Conservation (phyloP, 2,329 filamentous ascomycete genomes). For the Elsinoe arachidis region DNA sequence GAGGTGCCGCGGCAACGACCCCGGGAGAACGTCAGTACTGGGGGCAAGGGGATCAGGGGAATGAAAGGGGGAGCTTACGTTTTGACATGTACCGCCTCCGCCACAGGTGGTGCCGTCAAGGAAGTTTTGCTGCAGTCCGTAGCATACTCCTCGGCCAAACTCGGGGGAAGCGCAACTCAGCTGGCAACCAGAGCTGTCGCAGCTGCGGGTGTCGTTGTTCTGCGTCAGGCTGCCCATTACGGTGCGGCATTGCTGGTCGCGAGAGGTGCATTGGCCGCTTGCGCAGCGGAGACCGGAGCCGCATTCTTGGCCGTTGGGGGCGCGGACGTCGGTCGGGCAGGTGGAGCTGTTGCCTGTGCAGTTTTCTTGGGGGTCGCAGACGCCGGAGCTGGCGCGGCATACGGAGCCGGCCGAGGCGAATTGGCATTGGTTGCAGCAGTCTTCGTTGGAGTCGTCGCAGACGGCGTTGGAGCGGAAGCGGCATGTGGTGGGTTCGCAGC, state of each 20-base stretch:
- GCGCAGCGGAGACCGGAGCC: constrained; percentile 68
- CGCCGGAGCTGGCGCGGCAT: constrained; percentile 69
- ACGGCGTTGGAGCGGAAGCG: constrained; percentile 66
- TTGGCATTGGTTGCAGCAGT: constrained; percentile 68
- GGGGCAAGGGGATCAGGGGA: neutral
- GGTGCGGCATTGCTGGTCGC: constrained; percentile 79
- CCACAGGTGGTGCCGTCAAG: constrained; percentile 82
- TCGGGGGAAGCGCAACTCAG: constrained; percentile 67
- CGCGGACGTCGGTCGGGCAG: constrained; percentile 66
- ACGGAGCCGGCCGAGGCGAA: constrained; percentile 60
- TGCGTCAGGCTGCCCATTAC: constrained; percentile 68
- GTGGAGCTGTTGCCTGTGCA: constrained; percentile 64
- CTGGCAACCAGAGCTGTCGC: constrained; percentile 62
- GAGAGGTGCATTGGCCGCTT: constrained; percentile 87
- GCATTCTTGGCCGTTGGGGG: constrained; percentile 63
- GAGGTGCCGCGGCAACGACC: constrained; percentile 67
- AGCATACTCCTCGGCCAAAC: constrained; percentile 58
- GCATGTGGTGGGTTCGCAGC: constrained; percentile 82
- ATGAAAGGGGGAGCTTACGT: constrained; percentile 38
- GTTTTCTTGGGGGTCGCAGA: constrained; percentile 76
- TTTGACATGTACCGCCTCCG: constrained; percentile 68
- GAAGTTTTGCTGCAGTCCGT: constrained; percentile 79
- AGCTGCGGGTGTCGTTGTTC: constrained; percentile 72
- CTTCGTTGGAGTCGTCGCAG: constrained; percentile 78
- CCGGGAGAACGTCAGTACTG: constrained; percentile 25